Evolutionary conservation across 2,329 filamentous ascomycete genomes (phyloP).

Genomic region (Aspergillus hiratsukae): DNA sequence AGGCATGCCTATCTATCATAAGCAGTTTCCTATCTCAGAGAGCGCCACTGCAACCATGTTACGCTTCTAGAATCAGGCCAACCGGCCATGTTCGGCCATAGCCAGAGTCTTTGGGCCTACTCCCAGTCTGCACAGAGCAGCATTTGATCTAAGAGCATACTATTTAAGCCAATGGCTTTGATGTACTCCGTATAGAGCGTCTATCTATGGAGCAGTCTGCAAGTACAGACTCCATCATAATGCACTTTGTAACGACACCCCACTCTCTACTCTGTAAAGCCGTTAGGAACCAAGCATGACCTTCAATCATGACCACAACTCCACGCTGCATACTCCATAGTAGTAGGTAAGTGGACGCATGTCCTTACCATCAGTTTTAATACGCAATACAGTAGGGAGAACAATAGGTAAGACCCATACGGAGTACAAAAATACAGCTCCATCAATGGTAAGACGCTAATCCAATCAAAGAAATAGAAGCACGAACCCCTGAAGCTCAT

Average conservation of each 20-base stretch:
- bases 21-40: background rate
- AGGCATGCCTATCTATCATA: background rate
- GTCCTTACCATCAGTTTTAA: background rate
- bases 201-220: background rate
- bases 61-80: background rate
- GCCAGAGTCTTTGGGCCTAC: too few species aligned
- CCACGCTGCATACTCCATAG: too few species aligned
- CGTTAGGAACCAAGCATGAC: background rate
- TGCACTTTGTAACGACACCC: too few species aligned
- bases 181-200: background rate
- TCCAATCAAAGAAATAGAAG: conserved; percentile 8
- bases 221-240: background rate
- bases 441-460: background rate
- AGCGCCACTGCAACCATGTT: background rate
- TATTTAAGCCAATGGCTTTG: background rate
- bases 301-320: too few species aligned
- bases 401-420: too few species aligned
- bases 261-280: background rate
- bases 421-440: background rate
- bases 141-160: background rate
- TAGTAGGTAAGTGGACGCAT: background rate
- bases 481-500: conserved; percentile 15
- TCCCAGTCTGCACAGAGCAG: background rate
- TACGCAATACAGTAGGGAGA: background rate
- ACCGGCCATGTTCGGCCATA: background rate